Evolutionary conservation across 2,329 filamentous ascomycete genomes (phyloP), one percentile per base, ranked within the genome.

Genomic region (Penicillium aurantiogriseum): DNA sequence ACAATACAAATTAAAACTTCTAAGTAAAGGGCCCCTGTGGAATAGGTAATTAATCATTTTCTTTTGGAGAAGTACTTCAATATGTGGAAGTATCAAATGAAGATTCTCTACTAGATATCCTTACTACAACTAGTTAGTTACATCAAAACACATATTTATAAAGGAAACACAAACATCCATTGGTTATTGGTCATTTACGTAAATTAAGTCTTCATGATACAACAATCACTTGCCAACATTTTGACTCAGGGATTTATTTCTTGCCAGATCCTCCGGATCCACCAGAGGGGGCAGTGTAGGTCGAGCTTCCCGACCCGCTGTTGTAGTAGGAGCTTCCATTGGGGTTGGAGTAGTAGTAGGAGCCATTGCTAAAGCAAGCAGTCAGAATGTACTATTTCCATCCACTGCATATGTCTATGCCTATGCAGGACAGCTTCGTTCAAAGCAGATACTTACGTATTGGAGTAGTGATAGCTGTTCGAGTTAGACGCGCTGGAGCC

Each of bases 301-400:
- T 85, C 25, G 84, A 82, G 48, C 74, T 68, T 6, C 87, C 87
- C 11, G 71, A 69, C 44, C 86, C 85, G 63, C 80, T 73, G 73
- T 88, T 88, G 79, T 89, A 76, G 76, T 90, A 90, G 39, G 83
- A 87, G 68, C 83, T 88, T 15, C 86, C 85, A 61, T 88, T 82
- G 45, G 85, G 75, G 75, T 90, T 90, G 69, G 81, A 83, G 76
- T 90, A 90, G 77, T 90, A 89, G 79, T 90, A 90, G 1, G 85
- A 88, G 38, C 87, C 86, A 64, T 89, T 68, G 23, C 81, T 84
- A 42, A 29, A n/a, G 46, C 13, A 25, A 25, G 27, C 8, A 25
- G 42, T 23, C 13, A 38, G 17, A 7, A 29, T 8, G n/a, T 17
- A 21, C 29, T 23, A 21, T 36, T 25, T 29, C 7, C 11, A 23